Conservation (phyloP, 2,329 filamentous ascomycete species). For the Ramularia endophylla region DNA sequence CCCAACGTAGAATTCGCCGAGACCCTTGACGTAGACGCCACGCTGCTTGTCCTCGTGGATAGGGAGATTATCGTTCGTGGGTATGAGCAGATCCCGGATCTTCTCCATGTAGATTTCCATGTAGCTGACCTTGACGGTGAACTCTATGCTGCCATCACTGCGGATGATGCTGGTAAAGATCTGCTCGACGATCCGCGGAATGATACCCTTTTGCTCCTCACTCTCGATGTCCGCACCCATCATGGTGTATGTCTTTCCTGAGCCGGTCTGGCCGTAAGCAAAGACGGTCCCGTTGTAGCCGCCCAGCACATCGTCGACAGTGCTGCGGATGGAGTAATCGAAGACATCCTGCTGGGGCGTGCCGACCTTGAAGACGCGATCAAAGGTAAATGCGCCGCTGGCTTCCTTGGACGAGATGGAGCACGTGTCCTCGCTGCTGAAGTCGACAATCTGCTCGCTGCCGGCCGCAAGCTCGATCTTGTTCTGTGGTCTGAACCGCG, state of each 20-base stretch:
- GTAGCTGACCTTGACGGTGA: slow-evolving; percentile 97
- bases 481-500: slow-evolving; percentile 96
- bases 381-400: slow-evolving; percentile 81
- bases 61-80: slow-evolving; percentile 91
- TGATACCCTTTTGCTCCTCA: slow-evolving; percentile 81
- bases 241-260: slow-evolving; percentile 99
- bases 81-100: slow-evolving; percentile 86
- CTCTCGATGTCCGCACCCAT: slow-evolving; percentile 95
- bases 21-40: slow-evolving; percentile 93
- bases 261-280: slow-evolving; percentile 96
- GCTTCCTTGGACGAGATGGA: slow-evolving; percentile 80
- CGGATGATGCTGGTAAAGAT: slow-evolving; percentile 94
- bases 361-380: slow-evolving; percentile 93
- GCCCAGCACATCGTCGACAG: slow-evolving; percentile 96
- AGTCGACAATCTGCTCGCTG: slow-evolving; percentile 85
- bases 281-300: slow-evolving; percentile 99
- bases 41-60: slow-evolving; percentile 98
- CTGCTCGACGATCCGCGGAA: slow-evolving; percentile 93
- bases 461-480: slow-evolving; percentile 84
- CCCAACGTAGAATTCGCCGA: slow-evolving; percentile 91
- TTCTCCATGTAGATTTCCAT: slow-evolving; percentile 99
- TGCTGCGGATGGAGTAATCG: slow-evolving; percentile 92
- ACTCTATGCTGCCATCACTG: slow-evolving; percentile 90
- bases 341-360: slow-evolving; percentile 91
- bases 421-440: slow-evolving; percentile 86